Evolutionary conservation across 768 basidiomycete genomes (phyloP), one percentile per base, ranked within the genome.

Genomic region (Kwoniella botswanensis): DNA sequence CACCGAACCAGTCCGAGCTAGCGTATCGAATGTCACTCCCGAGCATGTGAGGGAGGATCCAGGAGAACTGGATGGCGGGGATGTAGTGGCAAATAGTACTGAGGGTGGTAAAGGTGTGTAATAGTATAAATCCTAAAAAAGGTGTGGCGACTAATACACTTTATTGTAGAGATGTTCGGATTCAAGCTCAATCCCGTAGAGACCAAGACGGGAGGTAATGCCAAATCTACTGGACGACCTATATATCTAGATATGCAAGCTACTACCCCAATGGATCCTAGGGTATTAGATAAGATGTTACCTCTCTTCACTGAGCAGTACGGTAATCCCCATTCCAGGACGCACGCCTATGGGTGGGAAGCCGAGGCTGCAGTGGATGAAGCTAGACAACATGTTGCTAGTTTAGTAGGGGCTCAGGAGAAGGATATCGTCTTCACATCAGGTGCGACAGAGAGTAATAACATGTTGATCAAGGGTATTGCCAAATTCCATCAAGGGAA

Each of bases 171-270:
- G 55, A 79, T 81, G 76, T 83, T 83, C 60, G 82, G 82, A 10
- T 83, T 83, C 79, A 82, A 82, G 68, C 60, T 83, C 13, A 82
- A 76, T 60, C 76, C 76, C 0, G 76, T 81, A 22, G 74, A 75
- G 21, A 81, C 81, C n/a, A 78, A 78, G 53, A 81, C 79, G 0
- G 81, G 82, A 7, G 79, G 77, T 1, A 73, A 80, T 26, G 77
- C 79, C n/a, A 83, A 80, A 65, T 75, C 70, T 9, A 72, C 77
- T 26, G 77, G 81, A 44, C 88, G 94, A 41, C 94, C 97, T 18
- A 98, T 99, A 74, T 99, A 99, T 84, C 89, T 99, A 59, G 97
- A 99, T 84, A 92, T 96, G 92, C 95, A 97, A 88, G 97, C 97
- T 5, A 99, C 97, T 2, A 98, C 97, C 26, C 97, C 97, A 21